Evolutionary conservation across 805 yeast species (phyloP).

Genomic region (Yarrowia sp.): DNA sequence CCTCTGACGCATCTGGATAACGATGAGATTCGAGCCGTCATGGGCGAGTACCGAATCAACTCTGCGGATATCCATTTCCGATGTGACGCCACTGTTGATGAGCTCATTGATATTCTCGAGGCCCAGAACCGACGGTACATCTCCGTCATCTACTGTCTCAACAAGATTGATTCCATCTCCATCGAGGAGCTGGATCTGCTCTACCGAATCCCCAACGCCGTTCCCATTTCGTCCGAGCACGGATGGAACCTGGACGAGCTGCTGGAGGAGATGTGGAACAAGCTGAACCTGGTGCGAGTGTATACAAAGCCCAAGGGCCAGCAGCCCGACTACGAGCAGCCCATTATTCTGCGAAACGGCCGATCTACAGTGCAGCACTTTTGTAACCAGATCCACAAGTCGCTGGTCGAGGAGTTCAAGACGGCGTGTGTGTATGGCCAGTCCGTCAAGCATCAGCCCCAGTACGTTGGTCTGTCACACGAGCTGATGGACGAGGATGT

Average conservation of each 20-base stretch:
- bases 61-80: slow-evolving; percentile 95
- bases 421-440: slow-evolving; percentile 88
- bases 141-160: slow-evolving; percentile 91
- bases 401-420: slow-evolving; percentile 88
- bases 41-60: slow-evolving; percentile 91
- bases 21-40: slow-evolving; percentile 93
- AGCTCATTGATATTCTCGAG: slow-evolving; percentile 89
- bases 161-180: slow-evolving; percentile 93
- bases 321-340: slow-evolving; percentile 91
- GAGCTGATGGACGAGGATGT: slow-evolving; percentile 92
- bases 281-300: slow-evolving; percentile 85
- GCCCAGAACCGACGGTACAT: slow-evolving; percentile 87
- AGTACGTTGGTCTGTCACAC: slow-evolving; percentile 86
- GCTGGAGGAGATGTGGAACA: slow-evolving; percentile 93
- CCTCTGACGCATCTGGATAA: slow-evolving; percentile 87
- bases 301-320: slow-evolving; percentile 96
- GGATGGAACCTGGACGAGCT: slow-evolving; percentile 98
- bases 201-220: slow-evolving; percentile 93
- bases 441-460: slow-evolving; percentile 97
- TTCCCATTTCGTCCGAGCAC: slow-evolving; percentile 91
- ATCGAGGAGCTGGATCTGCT: slow-evolving; percentile 88
- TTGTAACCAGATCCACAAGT: slow-evolving; percentile 93
- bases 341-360: slow-evolving; percentile 83
- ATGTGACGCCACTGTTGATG: slow-evolving; percentile 98
- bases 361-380: slow-evolving; percentile 89